A percentile compares a stretch with the other conserved stretches of the same genome.
phyloP scores from a whole-genome alignment of 108 stramenopile species.

The Skeletonema grethae region DNA sequence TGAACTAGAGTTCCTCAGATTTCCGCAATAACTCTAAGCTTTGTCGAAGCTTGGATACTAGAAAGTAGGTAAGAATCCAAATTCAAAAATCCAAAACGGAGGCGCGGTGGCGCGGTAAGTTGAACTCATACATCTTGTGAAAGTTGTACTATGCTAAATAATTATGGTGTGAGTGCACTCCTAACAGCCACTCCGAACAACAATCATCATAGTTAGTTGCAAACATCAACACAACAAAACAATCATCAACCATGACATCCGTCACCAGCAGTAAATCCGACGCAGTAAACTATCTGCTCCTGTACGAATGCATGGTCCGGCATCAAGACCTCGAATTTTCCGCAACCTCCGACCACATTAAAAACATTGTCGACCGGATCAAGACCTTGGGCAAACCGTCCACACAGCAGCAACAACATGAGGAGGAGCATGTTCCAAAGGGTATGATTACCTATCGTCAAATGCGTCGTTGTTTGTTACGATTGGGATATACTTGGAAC shows the following conservation, averaged over 20 bases:
- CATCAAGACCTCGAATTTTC: constrained; percentile 46
- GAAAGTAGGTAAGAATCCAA: too few relatives aligned
- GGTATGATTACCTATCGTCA: constrained; percentile 45
- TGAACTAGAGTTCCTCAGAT: too few relatives aligned
- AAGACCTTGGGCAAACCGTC: constrained; percentile 18
- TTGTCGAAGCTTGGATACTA: too few relatives aligned
- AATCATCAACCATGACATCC: constrained; percentile 18
- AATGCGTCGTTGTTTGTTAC: constrained; percentile 42
- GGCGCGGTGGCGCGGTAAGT: too few relatives aligned
- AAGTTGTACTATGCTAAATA: too few relatives aligned
- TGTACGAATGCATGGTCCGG: constrained; percentile 45
- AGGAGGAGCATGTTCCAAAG: constrained; percentile 9
- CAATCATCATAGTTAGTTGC: too few relatives aligned
- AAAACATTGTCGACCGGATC: constrained; percentile 29
- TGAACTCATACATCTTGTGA: too few relatives aligned
- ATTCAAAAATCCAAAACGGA: too few relatives aligned
- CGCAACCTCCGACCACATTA: constrained; percentile 36
- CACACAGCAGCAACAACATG: not conserved
- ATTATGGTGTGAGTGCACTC: too few relatives aligned
- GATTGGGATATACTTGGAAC: constrained; percentile 49
- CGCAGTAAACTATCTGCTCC: constrained; percentile 40
- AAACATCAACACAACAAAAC: too few relatives aligned
- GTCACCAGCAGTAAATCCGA: constrained; percentile 27
- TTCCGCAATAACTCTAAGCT: too few relatives aligned
- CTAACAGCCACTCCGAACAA: too few relatives aligned